Base-by-base conservation (phyloP, 768 basidiomycete species). In the Lactarius sanguifluus region DNA sequence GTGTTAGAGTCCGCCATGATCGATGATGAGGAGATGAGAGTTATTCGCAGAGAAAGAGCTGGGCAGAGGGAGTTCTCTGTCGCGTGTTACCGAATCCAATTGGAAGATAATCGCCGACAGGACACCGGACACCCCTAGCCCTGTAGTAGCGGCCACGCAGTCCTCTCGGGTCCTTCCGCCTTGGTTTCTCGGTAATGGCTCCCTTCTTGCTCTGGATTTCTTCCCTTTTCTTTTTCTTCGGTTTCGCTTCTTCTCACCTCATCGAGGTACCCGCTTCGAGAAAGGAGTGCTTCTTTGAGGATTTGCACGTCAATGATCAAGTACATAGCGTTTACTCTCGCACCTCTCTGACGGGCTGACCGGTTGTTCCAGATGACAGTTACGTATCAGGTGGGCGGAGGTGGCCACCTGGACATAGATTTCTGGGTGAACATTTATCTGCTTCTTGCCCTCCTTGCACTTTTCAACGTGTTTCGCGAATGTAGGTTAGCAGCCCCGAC, bases 361-460 rank as follows among this genome's bases (percentile, higher is more conserved):
- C 18, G 28, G 18, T 25, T 57, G 10, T 57, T 50, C 50, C 61
- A 98, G 96, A 98, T 99, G 97, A 96, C 96, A 30, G 92, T 99
- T 59, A 97, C 96, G 45, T 99, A 98, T 76, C 97, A 99, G 83
- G 97, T 98, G 8, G 96, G 94, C 61, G 94, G 93, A 54, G 97
- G 97, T 30, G 96, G 97, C 1, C 92, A 98, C 75, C 78, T 98
- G 59, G 97, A 99, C 78, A 93, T 99, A 66, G 96, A 99, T 77
- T 98, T 98, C 75, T 96, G 90, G 91, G 95, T 96, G 70, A 73
- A 78, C 74, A 32, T 13, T 38, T 25, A 12, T 36, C 10, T 25
- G 12, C 4, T 8, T 28, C 50, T 38, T n/a, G 6, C 59, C 55
- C 10, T 62, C 2, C 16, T 45, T 16, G 38, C 34, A 34, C n/a